Conservation (phyloP, 768 basidiomycete species). For the Leccinum aurantiacum region DNA sequence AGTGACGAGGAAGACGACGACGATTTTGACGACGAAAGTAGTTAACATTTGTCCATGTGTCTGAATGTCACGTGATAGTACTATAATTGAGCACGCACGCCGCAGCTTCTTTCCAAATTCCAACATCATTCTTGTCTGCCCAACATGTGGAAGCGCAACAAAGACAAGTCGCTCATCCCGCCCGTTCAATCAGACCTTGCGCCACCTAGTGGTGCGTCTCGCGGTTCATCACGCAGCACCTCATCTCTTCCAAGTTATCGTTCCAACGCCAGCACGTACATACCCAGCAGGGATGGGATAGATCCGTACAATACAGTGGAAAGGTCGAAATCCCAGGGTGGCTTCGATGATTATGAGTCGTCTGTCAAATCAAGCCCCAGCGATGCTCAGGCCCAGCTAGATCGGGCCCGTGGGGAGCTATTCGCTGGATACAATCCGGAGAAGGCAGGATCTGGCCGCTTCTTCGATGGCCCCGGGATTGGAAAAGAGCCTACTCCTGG, state of each 20-base stretch:
- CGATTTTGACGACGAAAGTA: constrained; percentile 30
- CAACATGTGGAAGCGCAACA: constrained; percentile 58
- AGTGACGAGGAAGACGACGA: constrained; percentile 41
- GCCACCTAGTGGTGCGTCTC: constrained; percentile 27
- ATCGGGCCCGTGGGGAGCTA: constrained; percentile 68
- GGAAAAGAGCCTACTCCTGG: constrained; percentile 53
- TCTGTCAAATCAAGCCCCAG: constrained; percentile 6
- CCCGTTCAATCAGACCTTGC: constrained; percentile 48
- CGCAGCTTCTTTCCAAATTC: not conserved
- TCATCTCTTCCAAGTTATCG: constrained; percentile 45
- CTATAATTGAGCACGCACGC: not conserved
- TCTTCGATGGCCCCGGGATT: constrained; percentile 60
- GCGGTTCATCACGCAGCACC: constrained; percentile 32
- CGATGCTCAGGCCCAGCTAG: constrained; percentile 46
- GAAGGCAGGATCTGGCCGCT: constrained; percentile 59
- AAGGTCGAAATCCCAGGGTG: constrained; percentile 28
- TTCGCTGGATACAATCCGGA: constrained; percentile 73
- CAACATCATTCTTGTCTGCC: not conserved
- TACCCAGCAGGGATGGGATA: constrained; percentile 63
- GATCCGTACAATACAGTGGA: constrained; percentile 47
- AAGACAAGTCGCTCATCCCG: constrained; percentile 64
- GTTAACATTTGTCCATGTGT: not conserved
- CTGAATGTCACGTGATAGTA: constrained; percentile 15
- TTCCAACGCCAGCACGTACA: constrained; percentile 61
- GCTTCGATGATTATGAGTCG: constrained; percentile 26